Evolutionary conservation across 805 yeast genomes (phyloP).

Genomic region (Kazachstania africana): DNA sequence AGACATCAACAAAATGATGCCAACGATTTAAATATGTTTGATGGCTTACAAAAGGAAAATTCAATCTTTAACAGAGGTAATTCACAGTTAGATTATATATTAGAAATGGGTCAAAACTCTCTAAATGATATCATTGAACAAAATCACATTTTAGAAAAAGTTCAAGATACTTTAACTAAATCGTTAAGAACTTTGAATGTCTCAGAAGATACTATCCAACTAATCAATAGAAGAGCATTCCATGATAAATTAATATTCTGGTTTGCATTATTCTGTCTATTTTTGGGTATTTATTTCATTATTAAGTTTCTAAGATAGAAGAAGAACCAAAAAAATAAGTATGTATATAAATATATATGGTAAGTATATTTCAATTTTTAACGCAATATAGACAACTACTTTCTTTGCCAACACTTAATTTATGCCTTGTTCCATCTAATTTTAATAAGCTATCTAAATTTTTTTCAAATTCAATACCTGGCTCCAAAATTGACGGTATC

Average conservation of each 20-base stretch:
- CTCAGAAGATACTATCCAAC: constrained; percentile 69
- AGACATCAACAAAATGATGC: constrained; percentile 12
- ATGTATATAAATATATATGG: neutral
- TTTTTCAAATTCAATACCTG: too few species aligned
- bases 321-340: constrained; percentile 1
- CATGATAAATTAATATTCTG: constrained; percentile 84
- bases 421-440: constrained; percentile 41
- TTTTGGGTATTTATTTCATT: constrained; percentile 56
- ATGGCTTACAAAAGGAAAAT: constrained; percentile 62
- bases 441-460: neutral
- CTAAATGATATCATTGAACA: constrained; percentile 81
- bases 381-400: constrained; percentile 54
- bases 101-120: constrained; percentile 81
- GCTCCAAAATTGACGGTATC: too few species aligned
- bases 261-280: constrained; percentile 51
- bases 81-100: constrained; percentile 74
- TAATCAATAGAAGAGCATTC: constrained; percentile 68
- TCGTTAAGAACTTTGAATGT: constrained; percentile 76
- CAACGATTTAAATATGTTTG: constrained; percentile 22
- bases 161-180: constrained; percentile 52
- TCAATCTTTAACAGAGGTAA: constrained; percentile 55
- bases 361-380: constrained; percentile 1
- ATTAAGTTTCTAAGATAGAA: constrained; percentile 49
- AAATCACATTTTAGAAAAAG: constrained; percentile 52
- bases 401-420: constrained; percentile 47